These are phyloP conservation scores for Gymnopus androsaceus DNA, from an alignment of 1,284 basidiomycete species.

Conservation along the genomic window DNA sequence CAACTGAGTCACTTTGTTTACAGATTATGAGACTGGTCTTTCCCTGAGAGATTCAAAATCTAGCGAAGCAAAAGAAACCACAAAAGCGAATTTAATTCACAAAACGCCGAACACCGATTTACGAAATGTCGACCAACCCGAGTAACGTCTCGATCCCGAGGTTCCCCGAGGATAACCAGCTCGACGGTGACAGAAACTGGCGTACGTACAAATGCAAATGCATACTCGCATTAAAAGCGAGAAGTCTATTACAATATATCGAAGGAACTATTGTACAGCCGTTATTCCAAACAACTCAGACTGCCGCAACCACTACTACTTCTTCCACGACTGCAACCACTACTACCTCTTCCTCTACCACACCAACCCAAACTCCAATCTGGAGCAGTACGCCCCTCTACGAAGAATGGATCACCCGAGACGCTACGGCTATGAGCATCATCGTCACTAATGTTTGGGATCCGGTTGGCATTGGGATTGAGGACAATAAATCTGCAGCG, in stretches of 20 bases:
- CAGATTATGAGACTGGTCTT: slow-evolving; percentile 1
- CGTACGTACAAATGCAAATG: background rate
- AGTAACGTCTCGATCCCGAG: background rate
- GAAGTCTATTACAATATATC: background rate
- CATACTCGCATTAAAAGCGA: background rate
- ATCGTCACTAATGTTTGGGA: background rate
- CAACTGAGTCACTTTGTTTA: background rate
- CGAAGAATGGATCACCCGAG: background rate
- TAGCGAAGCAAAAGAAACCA: too few species aligned
- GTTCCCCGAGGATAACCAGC: background rate
- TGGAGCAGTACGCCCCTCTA: background rate
- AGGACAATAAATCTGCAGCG: background rate
- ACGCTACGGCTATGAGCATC: background rate
- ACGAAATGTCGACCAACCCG: background rate
- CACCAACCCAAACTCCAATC: background rate
- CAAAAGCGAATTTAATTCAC: too few species aligned
- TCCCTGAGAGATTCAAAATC: background rate
- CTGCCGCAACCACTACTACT: background rate
- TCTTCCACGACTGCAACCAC: too few species aligned
- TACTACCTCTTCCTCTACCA: too few species aligned
- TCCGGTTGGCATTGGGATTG: background rate
- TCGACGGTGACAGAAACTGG: background rate
- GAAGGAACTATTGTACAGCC: background rate
- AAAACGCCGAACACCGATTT: too few species aligned
- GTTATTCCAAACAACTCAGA: too few species aligned